A percentile compares a stretch with the other conserved stretches of the same genome.
These are phyloP conservation scores for Fusarium ambrosium DNA, from an alignment of 2,329 filamentous ascomycete species.

Conservation along the genomic window DNA sequence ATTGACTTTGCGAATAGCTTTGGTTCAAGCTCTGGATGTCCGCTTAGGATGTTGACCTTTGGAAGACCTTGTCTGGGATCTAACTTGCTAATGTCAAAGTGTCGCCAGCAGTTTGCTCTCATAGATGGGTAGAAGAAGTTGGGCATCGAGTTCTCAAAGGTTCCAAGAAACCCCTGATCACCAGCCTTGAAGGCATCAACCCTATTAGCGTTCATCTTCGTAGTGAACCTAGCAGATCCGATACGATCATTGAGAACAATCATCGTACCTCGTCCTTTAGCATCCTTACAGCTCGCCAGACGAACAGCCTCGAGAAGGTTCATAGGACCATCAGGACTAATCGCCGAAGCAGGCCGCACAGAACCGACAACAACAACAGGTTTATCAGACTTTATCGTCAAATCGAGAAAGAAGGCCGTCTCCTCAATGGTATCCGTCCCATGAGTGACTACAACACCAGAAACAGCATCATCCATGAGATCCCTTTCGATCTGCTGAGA, in stretches of 20 bases:
- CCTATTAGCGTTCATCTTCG: conserved; percentile 71
- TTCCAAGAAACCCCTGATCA: conserved; percentile 69
- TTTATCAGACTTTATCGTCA: conserved; percentile 67
- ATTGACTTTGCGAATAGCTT: conserved; percentile 61
- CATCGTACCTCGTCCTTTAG: conserved; percentile 66
- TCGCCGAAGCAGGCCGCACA: conserved; percentile 71
- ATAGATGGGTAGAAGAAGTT: conserved; percentile 69
- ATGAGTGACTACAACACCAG: conserved; percentile 70
- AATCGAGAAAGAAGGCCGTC: conserved; percentile 70
- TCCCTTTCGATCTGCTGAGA: conserved; percentile 60
- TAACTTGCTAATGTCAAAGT: conserved; percentile 53
- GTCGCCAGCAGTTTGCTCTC: conserved; percentile 57
- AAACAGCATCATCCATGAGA: conserved; percentile 53
- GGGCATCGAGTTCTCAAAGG: conserved; percentile 67
- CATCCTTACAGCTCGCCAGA: conserved; percentile 60
- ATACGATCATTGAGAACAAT: conserved; percentile 73
- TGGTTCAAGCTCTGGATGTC: conserved; percentile 63
- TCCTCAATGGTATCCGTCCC: conserved; percentile 75
- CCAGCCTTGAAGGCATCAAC: conserved; percentile 70
- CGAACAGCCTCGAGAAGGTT: conserved; percentile 71
- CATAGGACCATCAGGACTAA: conserved; percentile 71
- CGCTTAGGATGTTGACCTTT: conserved; percentile 66
- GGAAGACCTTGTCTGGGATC: conserved; percentile 54
- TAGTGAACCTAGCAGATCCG: conserved; percentile 65
- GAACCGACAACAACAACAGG: conserved; percentile 70